Conservation (phyloP, 495 filamentous ascomycete genomes). For the Opeltia flavorubescens region DNA sequence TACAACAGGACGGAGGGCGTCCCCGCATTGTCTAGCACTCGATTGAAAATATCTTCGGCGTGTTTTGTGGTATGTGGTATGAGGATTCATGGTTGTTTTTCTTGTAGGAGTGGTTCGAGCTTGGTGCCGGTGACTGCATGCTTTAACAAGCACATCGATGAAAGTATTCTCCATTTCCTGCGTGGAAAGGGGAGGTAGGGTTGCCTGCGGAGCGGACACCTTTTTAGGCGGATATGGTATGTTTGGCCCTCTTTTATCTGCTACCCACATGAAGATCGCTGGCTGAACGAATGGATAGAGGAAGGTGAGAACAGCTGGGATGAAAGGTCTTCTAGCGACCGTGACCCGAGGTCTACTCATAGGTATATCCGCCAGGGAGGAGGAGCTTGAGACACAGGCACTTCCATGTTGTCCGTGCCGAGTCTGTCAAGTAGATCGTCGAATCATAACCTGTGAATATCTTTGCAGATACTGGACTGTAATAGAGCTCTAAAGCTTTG, state of each 20-base stretch:
- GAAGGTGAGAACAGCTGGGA: slow-evolving; percentile 26
- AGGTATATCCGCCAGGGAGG: slow-evolving; percentile 37
- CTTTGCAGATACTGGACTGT: too few species aligned
- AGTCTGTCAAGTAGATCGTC: too few species aligned
- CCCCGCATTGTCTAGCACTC: neutral
- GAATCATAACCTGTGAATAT: too few species aligned
- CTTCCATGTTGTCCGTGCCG: slow-evolving; percentile 43
- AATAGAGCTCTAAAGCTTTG: too few species aligned
- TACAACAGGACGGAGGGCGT: slow-evolving; percentile 3
- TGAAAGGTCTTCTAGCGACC: slow-evolving; percentile 31
- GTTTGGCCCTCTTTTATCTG: slow-evolving; percentile 14
- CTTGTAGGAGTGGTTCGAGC: slow-evolving; percentile 14
- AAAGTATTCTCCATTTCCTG: slow-evolving; percentile 38
- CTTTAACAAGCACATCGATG: slow-evolving; percentile 49
- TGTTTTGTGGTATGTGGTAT: slow-evolving; percentile 6
- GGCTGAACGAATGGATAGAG: slow-evolving; percentile 21
- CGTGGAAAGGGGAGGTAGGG: slow-evolving; percentile 14
- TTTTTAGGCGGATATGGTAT: slow-evolving; percentile 22
- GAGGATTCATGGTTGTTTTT: neutral
- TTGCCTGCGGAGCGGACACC: slow-evolving; percentile 27
- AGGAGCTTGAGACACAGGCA: slow-evolving; percentile 49
- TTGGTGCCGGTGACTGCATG: slow-evolving; percentile 47
- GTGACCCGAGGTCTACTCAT: slow-evolving; percentile 29
- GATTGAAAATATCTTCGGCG: slow-evolving; percentile 3
- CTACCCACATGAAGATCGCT: neutral